phyloP scores from a whole-genome alignment of 371 early-diverging fungal genomes.

The Rhizopus sp. region DNA sequence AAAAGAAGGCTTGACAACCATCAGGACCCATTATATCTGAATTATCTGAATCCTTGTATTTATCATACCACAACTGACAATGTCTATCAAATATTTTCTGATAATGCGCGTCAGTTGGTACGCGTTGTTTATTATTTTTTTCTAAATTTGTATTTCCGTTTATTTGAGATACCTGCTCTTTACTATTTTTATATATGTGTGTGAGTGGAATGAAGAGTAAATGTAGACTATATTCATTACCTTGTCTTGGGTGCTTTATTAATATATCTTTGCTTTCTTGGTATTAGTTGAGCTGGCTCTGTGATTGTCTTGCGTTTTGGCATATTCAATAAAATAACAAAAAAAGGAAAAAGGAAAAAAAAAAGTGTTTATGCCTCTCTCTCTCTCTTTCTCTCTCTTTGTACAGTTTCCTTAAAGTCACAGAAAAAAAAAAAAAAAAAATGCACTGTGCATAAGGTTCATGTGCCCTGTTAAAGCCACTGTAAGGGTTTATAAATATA shows the following conservation, averaged over 20 bases:
- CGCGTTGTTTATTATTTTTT: too few relatives aligned
- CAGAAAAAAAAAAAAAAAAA: neutral
- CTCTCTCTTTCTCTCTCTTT: neutral
- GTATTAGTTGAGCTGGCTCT: neutral
- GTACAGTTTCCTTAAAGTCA: neutral
- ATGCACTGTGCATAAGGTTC: too few relatives aligned
- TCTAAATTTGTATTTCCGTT: neutral
- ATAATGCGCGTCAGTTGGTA: neutral
- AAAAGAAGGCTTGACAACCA: conserved; percentile 39
- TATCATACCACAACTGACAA: conserved; percentile 24
- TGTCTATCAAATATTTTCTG: conserved; percentile 4
- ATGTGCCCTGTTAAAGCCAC: too few relatives aligned
- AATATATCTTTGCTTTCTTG: conserved; percentile 11
- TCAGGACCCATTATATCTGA: conserved; percentile 31
- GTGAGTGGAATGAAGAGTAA: neutral
- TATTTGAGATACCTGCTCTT: neutral
- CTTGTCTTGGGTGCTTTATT: conserved; percentile 6
- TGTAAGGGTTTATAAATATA: neutral
- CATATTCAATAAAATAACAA: conserved; percentile 27
- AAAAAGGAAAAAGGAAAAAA: conserved; percentile 4
- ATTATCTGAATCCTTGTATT: conserved; percentile 30
- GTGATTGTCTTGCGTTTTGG: conserved; percentile 13
- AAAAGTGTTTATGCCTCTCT: neutral
- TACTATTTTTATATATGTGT: conserved; percentile 3
- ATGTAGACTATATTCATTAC: neutral